A percentile compares a stretch with the other conserved stretches of the same genome.
Evolutionary conservation across 164 flowering plant species (phyloP).

Genomic region (Chimonanthus praecox): DNA sequence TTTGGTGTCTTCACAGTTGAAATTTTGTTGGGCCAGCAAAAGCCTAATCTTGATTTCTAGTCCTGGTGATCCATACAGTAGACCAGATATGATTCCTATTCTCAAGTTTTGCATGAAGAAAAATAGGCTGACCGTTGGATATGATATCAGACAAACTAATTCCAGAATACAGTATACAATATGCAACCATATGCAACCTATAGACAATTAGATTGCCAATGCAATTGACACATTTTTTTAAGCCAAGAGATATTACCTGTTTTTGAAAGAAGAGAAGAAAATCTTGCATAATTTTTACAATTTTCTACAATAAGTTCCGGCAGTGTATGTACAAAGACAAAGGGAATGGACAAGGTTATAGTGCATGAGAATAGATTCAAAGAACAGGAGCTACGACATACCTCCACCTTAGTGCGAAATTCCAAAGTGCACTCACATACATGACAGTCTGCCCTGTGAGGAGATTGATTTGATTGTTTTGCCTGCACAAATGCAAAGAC

Average conservation of each 20-base stretch:
- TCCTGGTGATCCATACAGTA: background rate
- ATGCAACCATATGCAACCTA: background rate
- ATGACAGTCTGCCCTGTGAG: slow-evolving; percentile 85
- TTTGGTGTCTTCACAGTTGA: no score
- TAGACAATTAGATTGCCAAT: background rate
- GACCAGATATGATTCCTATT: background rate
- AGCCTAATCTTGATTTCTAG: background rate
- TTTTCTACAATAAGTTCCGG: no score
- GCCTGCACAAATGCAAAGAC: slow-evolving; percentile 89
- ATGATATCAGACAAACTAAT: background rate
- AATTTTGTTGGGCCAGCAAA: no score
- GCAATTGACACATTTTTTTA: background rate
- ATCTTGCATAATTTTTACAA: no score
- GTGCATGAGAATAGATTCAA: background rate
- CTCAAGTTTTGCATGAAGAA: background rate
- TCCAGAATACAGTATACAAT: background rate
- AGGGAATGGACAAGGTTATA: background rate
- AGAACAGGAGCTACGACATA: slow-evolving; percentile 18
- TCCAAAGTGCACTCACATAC: slow-evolving; percentile 75
- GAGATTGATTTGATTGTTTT: slow-evolving; percentile 38
- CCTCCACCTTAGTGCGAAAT: slow-evolving; percentile 84
- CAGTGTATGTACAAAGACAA: background rate
- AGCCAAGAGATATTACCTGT: background rate
- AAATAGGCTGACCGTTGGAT: background rate
- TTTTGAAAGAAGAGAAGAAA: no score